Percentiles rank a stretch among this genome's conserved stretches.
These are phyloP conservation scores for Elongisporangium prolatum DNA, from an alignment of 352 stramenopile species.

Conservation along the genomic window DNA sequence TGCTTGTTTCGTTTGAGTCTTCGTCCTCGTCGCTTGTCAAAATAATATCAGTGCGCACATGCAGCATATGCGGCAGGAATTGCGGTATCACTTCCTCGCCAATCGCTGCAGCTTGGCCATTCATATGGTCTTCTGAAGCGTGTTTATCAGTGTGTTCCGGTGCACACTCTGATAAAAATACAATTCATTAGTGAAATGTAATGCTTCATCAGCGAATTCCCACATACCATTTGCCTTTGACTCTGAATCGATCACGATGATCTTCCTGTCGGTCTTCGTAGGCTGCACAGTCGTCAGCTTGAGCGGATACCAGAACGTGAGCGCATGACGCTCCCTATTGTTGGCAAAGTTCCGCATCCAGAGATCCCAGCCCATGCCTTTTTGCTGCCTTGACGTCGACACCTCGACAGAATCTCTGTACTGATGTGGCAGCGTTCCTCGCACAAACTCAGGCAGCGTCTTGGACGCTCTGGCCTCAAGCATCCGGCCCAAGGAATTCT, in stretches of 20 bases:
- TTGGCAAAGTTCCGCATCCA: constrained; percentile 27
- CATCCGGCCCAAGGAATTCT: constrained; percentile 15
- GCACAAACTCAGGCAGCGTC: constrained; percentile 23
- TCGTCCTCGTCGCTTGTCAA: not conserved
- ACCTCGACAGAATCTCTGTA: constrained; percentile 15
- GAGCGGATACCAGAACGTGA: constrained; percentile 1
- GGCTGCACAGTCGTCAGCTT: not conserved
- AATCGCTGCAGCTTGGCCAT: too few relatives aligned
- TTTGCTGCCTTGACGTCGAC: constrained; percentile 13
- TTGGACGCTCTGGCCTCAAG: constrained; percentile 19
- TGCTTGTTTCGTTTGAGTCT: not conserved
- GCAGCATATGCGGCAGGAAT: not conserved
- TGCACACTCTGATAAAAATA: not conserved
- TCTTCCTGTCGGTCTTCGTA: not conserved
- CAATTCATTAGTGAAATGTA: not conserved
- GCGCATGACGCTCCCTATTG: constrained; percentile 20
- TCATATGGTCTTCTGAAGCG: too few relatives aligned
- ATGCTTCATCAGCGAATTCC: not conserved
- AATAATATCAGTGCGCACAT: not conserved
- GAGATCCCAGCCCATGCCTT: constrained; percentile 13
- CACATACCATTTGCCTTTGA: not conserved
- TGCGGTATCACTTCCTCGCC: not conserved
- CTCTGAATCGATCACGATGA: not conserved
- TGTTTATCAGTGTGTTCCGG: too few relatives aligned
- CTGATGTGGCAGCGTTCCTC: constrained; percentile 20